phyloP scores from a whole-genome alignment of 176 grass and related monocot species.

The Microstegium vimineum region DNA sequence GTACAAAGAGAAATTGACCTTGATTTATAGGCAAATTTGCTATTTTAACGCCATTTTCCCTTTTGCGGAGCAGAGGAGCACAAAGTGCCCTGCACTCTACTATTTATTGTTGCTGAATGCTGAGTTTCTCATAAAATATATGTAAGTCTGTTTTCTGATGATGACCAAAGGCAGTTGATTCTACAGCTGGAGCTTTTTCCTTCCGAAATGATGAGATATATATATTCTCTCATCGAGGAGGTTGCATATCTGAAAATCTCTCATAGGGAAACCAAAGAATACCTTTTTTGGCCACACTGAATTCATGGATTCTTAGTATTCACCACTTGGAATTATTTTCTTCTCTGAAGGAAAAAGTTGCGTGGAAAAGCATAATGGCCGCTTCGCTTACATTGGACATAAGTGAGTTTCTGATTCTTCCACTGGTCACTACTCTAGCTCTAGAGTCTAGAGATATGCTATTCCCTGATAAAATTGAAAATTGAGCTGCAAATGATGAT shows the following conservation, averaged over 20 bases:
- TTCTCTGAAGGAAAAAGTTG: slow-evolving; percentile 17
- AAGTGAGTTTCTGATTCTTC: slow-evolving; percentile 46
- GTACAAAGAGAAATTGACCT: not conserved
- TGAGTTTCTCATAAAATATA: not conserved
- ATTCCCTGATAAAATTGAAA: slow-evolving; percentile 24
- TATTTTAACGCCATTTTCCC: not conserved
- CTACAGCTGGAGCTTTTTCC: not conserved
- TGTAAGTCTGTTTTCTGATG: not conserved
- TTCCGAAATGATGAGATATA: slow-evolving; percentile 12
- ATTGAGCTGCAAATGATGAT: slow-evolving; percentile 21
- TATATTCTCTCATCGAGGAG: not conserved
- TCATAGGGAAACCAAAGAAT: slow-evolving; percentile 40
- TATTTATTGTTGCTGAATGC: not conserved
- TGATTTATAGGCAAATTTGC: not conserved
- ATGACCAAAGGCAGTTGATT: not conserved
- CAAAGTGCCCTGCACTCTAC: not conserved
- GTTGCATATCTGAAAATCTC: not conserved
- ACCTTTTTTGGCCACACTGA: slow-evolving; percentile 38
- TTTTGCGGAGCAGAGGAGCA: not conserved
- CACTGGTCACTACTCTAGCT: slow-evolving; percentile 31
- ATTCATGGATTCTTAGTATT: slow-evolving; percentile 52
- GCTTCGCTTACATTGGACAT: slow-evolving; percentile 26
- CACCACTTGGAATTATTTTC: slow-evolving; percentile 28
- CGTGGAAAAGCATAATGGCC: slow-evolving; percentile 15
- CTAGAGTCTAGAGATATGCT: slow-evolving; percentile 44